Evolutionary conservation across 2,329 filamentous ascomycete genomes (phyloP).

Genomic region (Coniella lustricola): DNA sequence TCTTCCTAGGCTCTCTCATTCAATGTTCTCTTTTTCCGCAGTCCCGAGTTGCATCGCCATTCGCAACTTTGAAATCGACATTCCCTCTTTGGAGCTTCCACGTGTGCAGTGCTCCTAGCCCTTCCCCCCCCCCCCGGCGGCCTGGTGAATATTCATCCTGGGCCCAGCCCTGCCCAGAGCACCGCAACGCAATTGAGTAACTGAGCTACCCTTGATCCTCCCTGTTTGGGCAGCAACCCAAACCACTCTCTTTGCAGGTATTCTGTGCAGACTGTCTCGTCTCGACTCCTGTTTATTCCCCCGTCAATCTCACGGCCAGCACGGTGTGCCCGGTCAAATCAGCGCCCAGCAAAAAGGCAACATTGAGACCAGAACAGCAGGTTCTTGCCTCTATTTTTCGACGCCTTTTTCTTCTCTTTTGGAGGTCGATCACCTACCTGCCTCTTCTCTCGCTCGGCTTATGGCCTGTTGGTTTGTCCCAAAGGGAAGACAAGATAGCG

Average conservation of each 20-base stretch:
- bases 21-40: neutral
- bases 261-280: neutral
- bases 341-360: neutral
- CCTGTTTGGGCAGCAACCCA: neutral
- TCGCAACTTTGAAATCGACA: neutral
- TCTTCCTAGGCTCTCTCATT: no score
- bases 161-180: neutral
- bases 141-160: conserved; percentile 1
- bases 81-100: neutral
- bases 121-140: no score
- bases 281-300: no score
- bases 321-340: neutral
- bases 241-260: neutral
- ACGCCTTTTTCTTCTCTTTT: no score
- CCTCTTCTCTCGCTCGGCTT: no score
- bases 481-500: no score
- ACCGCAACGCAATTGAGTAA: no score
- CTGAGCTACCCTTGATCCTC: no score
- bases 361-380: neutral
- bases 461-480: no score
- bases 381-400: no score
- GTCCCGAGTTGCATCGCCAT: neutral
- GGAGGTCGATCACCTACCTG: no score
- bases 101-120: neutral
- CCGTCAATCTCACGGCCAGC: neutral